Percentiles rank a stretch among this genome's conserved stretches.
These are phyloP conservation scores for Mycosphaerella sp. DNA, from an alignment of 2,329 filamentous ascomycete species.

Conservation along the genomic window DNA sequence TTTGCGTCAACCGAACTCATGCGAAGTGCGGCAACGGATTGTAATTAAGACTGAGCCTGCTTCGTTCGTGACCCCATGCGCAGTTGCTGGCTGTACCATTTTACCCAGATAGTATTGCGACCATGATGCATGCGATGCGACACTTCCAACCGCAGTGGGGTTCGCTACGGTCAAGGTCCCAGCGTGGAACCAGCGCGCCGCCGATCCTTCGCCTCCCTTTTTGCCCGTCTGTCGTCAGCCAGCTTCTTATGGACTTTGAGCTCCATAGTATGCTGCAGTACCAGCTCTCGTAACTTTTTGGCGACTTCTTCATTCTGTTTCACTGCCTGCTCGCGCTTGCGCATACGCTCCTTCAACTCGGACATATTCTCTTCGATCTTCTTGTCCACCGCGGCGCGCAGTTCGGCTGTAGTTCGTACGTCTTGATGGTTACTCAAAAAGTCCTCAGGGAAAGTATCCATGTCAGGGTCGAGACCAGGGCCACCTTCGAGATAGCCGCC, in stretches of 20 bases:
- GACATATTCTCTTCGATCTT: slow-evolving; percentile 30
- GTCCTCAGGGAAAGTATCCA: slow-evolving; percentile 36
- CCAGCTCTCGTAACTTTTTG: slow-evolving; percentile 40
- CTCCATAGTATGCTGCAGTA: slow-evolving; percentile 42
- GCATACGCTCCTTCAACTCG: slow-evolving; percentile 31
- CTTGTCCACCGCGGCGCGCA: slow-evolving; percentile 33
- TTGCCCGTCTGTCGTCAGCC: slow-evolving; percentile 36
- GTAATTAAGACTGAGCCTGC: too few relatives aligned
- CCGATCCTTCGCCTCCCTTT: slow-evolving; percentile 33
- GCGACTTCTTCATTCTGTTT: slow-evolving; percentile 40
- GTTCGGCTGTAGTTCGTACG: slow-evolving; percentile 33
- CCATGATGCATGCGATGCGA: neutral
- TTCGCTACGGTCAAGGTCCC: neutral
- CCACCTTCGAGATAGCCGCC: slow-evolving; percentile 46
- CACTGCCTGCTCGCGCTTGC: slow-evolving; percentile 35
- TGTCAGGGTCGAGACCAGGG: slow-evolving; percentile 37
- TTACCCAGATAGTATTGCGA: neutral
- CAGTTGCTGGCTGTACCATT: neutral
- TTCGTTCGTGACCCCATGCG: too few relatives aligned
- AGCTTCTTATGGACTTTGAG: slow-evolving; percentile 41
- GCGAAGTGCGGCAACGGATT: too few relatives aligned
- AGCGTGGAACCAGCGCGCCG: slow-evolving; percentile 16
- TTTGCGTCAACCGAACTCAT: too few relatives aligned
- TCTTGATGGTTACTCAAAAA: slow-evolving; percentile 36
- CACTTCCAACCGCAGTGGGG: too few relatives aligned